Conservation (phyloP, 2,329 filamentous ascomycete species). For the Blastomyces gilchristii region DNA sequence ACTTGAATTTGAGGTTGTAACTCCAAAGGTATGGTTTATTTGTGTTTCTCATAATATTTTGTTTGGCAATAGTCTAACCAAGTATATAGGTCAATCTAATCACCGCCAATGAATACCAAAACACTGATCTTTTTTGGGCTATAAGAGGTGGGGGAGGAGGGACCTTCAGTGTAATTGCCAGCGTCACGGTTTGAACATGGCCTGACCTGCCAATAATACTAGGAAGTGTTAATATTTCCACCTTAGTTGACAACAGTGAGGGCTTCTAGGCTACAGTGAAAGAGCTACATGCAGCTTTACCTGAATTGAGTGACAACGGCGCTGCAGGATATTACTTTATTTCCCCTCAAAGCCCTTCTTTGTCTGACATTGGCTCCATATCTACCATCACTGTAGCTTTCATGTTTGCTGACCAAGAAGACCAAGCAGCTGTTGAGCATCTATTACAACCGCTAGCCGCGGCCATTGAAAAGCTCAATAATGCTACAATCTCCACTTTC, state of each 20-base stretch:
- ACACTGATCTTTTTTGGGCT: conserved; percentile 54
- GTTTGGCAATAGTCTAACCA: background rate
- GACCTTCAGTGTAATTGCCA: conserved; percentile 49
- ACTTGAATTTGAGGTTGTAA: conserved; percentile 47
- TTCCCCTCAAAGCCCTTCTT: conserved; percentile 20
- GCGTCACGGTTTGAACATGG: conserved; percentile 40
- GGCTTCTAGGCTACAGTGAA: conserved; percentile 20
- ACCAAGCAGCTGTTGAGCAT: conserved; percentile 15
- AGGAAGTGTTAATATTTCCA: conserved; percentile 19
- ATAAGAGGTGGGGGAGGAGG: conserved; percentile 49
- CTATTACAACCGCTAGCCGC: conserved; percentile 17
- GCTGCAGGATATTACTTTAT: conserved; percentile 32
- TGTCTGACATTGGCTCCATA: conserved; percentile 23
- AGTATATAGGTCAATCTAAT: conserved; percentile 35
- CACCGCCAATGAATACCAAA: conserved; percentile 37
- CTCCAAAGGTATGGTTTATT: conserved; percentile 23
- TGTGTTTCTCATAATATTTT: background rate
- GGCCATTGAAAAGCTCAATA: conserved; percentile 15
- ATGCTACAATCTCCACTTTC: conserved; percentile 14
- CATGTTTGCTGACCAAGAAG: conserved; percentile 21
- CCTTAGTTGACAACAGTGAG: conserved; percentile 10
- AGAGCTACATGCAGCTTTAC: conserved; percentile 31
- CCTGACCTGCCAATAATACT: conserved; percentile 28
- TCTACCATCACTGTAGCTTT: conserved; percentile 13
- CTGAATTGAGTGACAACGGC: conserved; percentile 39